Evolutionary conservation across 306 rosid genomes (phyloP), one percentile per base, ranked within the genome.

Genomic region (Potentilla sterilis): DNA sequence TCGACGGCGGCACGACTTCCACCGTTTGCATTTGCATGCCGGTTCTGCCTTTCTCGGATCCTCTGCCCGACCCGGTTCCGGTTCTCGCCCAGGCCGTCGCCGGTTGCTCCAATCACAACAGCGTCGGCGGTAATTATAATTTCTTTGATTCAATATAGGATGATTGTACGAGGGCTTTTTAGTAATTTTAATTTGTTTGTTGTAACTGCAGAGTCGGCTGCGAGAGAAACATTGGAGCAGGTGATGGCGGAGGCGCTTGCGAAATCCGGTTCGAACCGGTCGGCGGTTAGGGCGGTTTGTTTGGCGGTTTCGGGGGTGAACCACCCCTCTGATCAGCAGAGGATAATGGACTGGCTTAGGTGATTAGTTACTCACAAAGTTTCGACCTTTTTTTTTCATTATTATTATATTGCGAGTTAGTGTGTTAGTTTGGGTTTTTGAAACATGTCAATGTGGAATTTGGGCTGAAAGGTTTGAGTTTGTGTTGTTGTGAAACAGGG

Each of bases 71-170:
- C 28, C 84, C 91, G 44, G 91, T 84, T 44, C 97, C 96, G 6
- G 66, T 89, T 1, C 92, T 93, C 58, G 89, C 92, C 1, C 92
- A 94, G 16, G 90, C 97, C 73, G 91, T 89, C 70, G 91, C 96
- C 59, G 98, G 98, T 62, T 93, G 94, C 86, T 89, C 98, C 77
- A 93, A 93, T 77, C 98, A 91, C 81, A 93, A 93, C 77, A 91
- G 98, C 70, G 91, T 89, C 73, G 98, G 98, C 75, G 98, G 98
- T 93, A 79, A 67, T 61, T 58, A 12, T 46, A 4, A 41, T 16
- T 35, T 75, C 18, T 18, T 9, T 58, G 1, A 3, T 66, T 38
- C 13, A 15, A 42, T 19, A 11, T 5, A 6, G 52, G 46, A 42
- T 7, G 9, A 4, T 15, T 51, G 75, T 28, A 52, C 42, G n/a